Evolutionary conservation across 2,329 filamentous ascomycete genomes (phyloP).

Genomic region (Pseudogymnoascus sp.): DNA sequence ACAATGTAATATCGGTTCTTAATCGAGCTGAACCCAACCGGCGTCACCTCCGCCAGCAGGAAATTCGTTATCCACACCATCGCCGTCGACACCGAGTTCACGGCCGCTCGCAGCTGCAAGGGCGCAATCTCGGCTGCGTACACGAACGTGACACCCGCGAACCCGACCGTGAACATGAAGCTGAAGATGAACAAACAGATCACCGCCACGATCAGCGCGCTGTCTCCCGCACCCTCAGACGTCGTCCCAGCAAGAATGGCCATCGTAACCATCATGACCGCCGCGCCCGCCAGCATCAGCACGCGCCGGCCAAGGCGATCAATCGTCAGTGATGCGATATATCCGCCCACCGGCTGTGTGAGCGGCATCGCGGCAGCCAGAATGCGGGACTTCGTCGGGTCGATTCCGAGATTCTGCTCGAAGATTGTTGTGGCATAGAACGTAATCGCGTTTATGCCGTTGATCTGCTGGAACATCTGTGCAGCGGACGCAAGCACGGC

Average conservation of each 20-base stretch:
- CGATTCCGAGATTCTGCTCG: conserved; percentile 39
- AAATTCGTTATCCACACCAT: conserved; percentile 15
- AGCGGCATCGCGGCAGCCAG: conserved; percentile 39
- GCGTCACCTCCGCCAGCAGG: conserved; percentile 18
- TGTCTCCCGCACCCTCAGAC: conserved; percentile 18
- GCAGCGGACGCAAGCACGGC: conserved; percentile 40
- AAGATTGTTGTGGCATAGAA: conserved; percentile 43
- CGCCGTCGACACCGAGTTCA: conserved; percentile 41
- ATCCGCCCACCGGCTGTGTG: conserved; percentile 12
- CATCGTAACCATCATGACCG: conserved; percentile 57
- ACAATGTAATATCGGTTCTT: conserved; percentile 29
- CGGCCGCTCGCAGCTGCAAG: conserved; percentile 20
- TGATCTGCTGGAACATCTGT: conserved; percentile 44
- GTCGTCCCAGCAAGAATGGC: conserved; percentile 39
- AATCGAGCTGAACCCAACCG: conserved; percentile 25
- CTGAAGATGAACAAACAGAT: conserved; percentile 21
- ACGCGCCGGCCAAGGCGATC: conserved; percentile 60
- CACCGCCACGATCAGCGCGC: conserved; percentile 12
- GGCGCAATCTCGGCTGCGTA: conserved; percentile 14
- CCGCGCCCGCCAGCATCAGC: conserved; percentile 61
- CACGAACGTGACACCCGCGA: conserved; percentile 18
- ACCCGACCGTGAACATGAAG: conserved; percentile 21
- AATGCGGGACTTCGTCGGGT: conserved; percentile 42
- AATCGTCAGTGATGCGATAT: conserved; percentile 46
- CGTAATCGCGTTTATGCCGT: conserved; percentile 33